Evolutionary conservation across 257 asterid species (phyloP), one percentile per base, ranked within the genome.

Genomic region (Apocynum venetum): DNA sequence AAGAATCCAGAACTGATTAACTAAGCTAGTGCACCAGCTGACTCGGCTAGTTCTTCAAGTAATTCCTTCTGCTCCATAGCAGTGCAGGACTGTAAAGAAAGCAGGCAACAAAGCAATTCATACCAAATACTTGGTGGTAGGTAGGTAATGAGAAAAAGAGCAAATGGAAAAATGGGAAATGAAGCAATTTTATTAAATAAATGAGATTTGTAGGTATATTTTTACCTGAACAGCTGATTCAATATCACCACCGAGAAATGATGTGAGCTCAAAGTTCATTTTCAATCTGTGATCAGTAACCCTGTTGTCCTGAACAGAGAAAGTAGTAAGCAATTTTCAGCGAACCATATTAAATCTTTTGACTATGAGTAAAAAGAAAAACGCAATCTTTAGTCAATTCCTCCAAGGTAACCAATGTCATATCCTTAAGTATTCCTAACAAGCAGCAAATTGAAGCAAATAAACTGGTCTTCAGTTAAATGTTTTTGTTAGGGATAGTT

Each of bases 211-310:
- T 17, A 43, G 73, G 3, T 19, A 78, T n/a, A 59, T 55, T 4
- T 57, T 72, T 79, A 96, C 99, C 99, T 93, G 98, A 83, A 96
- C 95, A 20, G 98, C 97, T 10, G 93, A 83, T 81, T 96, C 99
- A 6, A 96, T 88, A 89, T 93, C 92, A 74, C 99, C 99, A 69
- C 89, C 91, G 72, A 96, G 88, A 87, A 96, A 96, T 6, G 98
- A 87, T 53, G 88, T 87, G 71, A 96, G 98, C 83, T 86, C 91
- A 53, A 96, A 96, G 84, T 93, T 96, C 92, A 96, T 90, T 86
- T 96, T 96, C 81, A 93, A 80, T 81, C 99, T 84, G 86, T 96
- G 99, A 87, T 96, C 99, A 43, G 98, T 89, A 65, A 93, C 99
- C 82, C 99, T 85, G 74, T 93, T 96, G 87, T 96, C 99, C 99